Conservation (phyloP, 306 rosid species). For the Glycine latifolia region DNA sequence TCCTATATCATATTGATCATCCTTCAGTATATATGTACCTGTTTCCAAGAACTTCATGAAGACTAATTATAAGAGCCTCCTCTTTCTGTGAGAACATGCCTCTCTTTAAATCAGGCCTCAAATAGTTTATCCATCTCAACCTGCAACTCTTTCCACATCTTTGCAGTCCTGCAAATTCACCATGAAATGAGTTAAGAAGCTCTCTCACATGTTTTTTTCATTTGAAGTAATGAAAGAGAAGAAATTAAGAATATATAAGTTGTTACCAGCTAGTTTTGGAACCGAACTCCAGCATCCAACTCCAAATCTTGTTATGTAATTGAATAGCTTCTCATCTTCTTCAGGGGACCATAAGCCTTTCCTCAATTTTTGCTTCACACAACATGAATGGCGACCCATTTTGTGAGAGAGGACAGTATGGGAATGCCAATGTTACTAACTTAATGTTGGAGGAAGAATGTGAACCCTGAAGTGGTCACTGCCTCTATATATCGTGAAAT, state of each 20-base stretch:
- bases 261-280: conserved; percentile 86
- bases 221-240: neutral
- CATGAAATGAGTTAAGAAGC: neutral
- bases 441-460: conserved; percentile 28
- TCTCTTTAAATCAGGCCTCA: conserved; percentile 96
- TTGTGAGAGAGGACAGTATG: neutral
- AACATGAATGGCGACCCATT: conserved; percentile 93
- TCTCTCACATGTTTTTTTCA: too few species aligned
- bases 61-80: conserved; percentile 81
- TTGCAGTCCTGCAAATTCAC: conserved; percentile 66
- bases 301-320: conserved; percentile 83
- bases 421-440: neutral
- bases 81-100: conserved; percentile 91
- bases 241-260: neutral
- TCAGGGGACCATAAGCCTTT: conserved; percentile 99
- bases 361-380: conserved; percentile 84
- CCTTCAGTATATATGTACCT: conserved; percentile 55
- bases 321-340: conserved; percentile 96
- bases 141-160: conserved; percentile 99
- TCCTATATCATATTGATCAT: neutral
- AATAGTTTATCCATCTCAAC: conserved; percentile 91
- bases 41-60: conserved; percentile 90
- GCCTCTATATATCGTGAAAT: conserved; percentile 31
- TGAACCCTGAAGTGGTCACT: conserved; percentile 11
- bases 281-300: conserved; percentile 99